phyloP scores from a whole-genome alignment of 345 rosid genomes.

The Salix arbutifolia region DNA sequence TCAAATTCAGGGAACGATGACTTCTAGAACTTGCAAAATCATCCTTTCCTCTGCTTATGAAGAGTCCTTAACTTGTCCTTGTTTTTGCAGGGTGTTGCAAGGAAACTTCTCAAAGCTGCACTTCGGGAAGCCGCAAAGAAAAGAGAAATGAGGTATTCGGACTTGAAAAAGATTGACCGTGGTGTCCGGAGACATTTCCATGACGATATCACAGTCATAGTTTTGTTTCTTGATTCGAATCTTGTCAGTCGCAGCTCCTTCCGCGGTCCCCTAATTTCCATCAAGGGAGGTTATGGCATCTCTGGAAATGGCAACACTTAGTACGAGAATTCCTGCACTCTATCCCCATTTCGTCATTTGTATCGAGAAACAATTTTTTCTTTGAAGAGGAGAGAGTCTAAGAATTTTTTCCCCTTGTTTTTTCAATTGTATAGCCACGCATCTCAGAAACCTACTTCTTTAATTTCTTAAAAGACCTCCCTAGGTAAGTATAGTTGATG shows the following conservation, averaged over 20 bases:
- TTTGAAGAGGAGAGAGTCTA: slow-evolving; percentile 10
- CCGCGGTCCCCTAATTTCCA: slow-evolving; percentile 49
- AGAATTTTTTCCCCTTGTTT: background rate
- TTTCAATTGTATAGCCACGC: slow-evolving; percentile 34
- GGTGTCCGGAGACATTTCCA: slow-evolving; percentile 98
- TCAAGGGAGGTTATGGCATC: slow-evolving; percentile 53
- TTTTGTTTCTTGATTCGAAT: slow-evolving; percentile 69
- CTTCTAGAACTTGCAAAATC: slow-evolving; percentile 6
- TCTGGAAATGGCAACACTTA: slow-evolving; percentile 27
- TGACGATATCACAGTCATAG: slow-evolving; percentile 84
- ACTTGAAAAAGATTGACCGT: slow-evolving; percentile 84
- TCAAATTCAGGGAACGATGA: slow-evolving; percentile 2
- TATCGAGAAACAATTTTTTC: slow-evolving; percentile 13
- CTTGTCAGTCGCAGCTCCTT: slow-evolving; percentile 40
- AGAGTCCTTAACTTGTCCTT: background rate
- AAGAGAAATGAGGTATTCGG: slow-evolving; percentile 92
- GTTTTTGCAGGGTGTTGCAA: slow-evolving; percentile 63
- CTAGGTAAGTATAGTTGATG: slow-evolving; percentile 12
- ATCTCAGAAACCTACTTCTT: slow-evolving; percentile 14
- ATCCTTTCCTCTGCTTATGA: background rate
- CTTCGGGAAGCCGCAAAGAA: slow-evolving; percentile 86
- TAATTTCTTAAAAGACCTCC: slow-evolving; percentile 7
- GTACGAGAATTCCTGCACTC: slow-evolving; percentile 24
- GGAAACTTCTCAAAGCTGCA: slow-evolving; percentile 71
- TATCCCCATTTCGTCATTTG: slow-evolving; percentile 20